Base-by-base conservation (phyloP, 2,329 filamentous ascomycete species). In the Aspergillus unguis region DNA sequence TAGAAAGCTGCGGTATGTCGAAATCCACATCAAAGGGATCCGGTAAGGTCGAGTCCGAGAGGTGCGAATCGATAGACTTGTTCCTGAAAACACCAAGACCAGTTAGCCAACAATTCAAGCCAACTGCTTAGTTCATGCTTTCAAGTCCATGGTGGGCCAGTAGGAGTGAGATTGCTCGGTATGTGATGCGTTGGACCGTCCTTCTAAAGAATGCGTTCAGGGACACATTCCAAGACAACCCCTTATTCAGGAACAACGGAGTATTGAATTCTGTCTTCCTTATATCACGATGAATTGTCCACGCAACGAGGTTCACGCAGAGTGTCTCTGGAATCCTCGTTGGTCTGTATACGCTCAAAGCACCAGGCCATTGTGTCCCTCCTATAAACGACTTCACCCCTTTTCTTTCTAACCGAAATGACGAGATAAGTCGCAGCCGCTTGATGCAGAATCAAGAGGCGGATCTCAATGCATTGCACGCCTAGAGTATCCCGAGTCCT, bases 1-100 rank as follows among this genome's bases (percentile, higher is more conserved):
- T 57, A 53, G 44, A 44, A 40, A 54, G 52, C 50, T 52, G 60
- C 62, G 58, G 55, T 63, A 55, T 60, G 58, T 61, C 58, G 50
- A 61, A 56, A 62, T 65, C 59, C 56, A 63, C 61, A 67, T 58
- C 53, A 54, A 58, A 59, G 60, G 57, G 58, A 53, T 52, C 58
- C 58, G 58, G 55, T 48, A 48, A 58, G 53, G 58, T 55, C 42
- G 58, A 63, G 58, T 61, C 58, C 58, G 55, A 53, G 41, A 27
- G 32, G 43, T 48, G 46, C 48, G 48, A 49, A 50, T 40, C 48
- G 44, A 50, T 59, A 55, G 53, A 58, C 55, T 54, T 60, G 50
- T 56, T 44, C 59, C 58, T 56, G 55, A 46, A 40, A 44, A 38
- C 54, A 37, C 28, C 44, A 47, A 27, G 43, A 50, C 7, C 46